A percentile compares a stretch with the other conserved stretches of the same genome.
Conservation (phyloP, 257 asterid species). For the Nicotiana noctiflora region DNA sequence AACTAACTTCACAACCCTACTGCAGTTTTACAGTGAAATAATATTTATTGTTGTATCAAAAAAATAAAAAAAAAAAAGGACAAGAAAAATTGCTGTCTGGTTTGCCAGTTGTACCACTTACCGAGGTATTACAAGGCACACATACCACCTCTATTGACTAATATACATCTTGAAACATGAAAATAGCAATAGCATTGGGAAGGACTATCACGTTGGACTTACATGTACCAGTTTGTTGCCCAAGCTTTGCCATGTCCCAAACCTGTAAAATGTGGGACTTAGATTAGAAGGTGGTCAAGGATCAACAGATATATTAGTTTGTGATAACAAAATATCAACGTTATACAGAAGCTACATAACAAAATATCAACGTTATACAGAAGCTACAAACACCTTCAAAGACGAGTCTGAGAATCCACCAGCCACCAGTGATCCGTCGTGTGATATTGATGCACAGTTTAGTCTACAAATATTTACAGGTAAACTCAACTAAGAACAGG, state of each 20-base stretch:
- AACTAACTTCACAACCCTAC: background rate
- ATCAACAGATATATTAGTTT: slow-evolving; percentile 3
- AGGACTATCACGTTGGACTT: slow-evolving; percentile 24
- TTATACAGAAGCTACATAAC: slow-evolving; percentile 13
- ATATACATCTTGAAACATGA: background rate
- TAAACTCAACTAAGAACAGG: slow-evolving; percentile 1
- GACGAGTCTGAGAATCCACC: slow-evolving; percentile 99
- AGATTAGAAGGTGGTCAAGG: slow-evolving; percentile 19
- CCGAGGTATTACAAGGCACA: background rate
- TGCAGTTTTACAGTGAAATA: background rate
- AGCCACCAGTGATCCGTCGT: slow-evolving; percentile 91
- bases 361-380: slow-evolving; percentile 1
- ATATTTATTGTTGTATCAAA: background rate
- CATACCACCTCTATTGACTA: background rate
- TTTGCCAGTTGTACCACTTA: background rate
- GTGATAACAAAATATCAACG: background rate
- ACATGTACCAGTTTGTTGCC: slow-evolving; percentile 65
- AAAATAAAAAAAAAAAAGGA: background rate
- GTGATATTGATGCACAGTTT: slow-evolving; percentile 89
- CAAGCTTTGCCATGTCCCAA: slow-evolving; percentile 99
- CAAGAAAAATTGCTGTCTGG: background rate
- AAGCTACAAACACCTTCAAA: slow-evolving; percentile 54
- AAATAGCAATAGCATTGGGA: background rate
- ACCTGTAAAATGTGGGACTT: slow-evolving; percentile 43
- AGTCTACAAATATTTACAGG: slow-evolving; percentile 36